phyloP scores from a whole-genome alignment of 164 flowering plant species.

The Sextonia rubra region DNA sequence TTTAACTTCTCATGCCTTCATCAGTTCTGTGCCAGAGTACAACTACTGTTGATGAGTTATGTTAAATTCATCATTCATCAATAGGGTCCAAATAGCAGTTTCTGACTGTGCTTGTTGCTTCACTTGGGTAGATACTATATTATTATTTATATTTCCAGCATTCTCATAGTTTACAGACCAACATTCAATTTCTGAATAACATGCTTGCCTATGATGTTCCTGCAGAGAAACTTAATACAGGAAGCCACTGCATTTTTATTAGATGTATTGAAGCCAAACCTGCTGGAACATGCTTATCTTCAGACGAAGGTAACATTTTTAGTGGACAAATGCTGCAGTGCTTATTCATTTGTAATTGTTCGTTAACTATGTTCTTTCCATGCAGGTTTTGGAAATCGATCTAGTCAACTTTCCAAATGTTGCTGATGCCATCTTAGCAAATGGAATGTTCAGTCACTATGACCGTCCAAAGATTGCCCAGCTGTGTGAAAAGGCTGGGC shows the following conservation, averaged over 20 bases:
- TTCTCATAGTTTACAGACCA: neutral
- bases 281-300: slow-evolving; percentile 68
- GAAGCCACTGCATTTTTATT: slow-evolving; percentile 82
- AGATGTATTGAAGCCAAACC: slow-evolving; percentile 78
- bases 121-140: neutral
- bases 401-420: slow-evolving; percentile 98
- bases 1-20: no score
- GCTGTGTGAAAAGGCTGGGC: slow-evolving; percentile 98
- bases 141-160: neutral
- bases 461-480: slow-evolving; percentile 98
- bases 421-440: slow-evolving; percentile 97
- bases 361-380: neutral
- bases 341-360: neutral
- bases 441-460: slow-evolving; percentile 99
- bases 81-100: neutral
- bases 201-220: neutral
- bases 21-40: no score
- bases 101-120: neutral
- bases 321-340: neutral
- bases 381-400: slow-evolving; percentile 93
- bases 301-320: slow-evolving; percentile 57
- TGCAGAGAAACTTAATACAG: slow-evolving; percentile 79
- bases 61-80: neutral
- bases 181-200: neutral
- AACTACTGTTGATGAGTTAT: no score